A percentile compares a stretch with the other conserved stretches of the same genome.
These are phyloP conservation scores for Phaeosphaeriaceae sp. DNA, from an alignment of 2,329 filamentous ascomycete species.

Conservation along the genomic window DNA sequence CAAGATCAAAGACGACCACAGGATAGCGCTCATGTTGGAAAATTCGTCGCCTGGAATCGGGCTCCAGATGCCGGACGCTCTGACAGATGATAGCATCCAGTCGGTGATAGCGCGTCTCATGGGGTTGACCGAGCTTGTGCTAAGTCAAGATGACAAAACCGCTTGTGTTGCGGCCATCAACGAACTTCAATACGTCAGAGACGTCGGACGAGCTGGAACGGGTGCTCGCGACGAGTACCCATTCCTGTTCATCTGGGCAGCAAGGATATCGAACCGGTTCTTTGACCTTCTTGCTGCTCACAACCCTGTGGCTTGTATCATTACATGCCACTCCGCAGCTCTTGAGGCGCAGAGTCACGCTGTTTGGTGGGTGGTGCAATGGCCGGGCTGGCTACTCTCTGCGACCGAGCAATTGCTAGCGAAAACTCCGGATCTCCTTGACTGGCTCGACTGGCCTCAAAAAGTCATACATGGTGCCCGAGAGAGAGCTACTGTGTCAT, in stretches of 20 bases:
- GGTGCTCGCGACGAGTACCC: conserved; percentile 30
- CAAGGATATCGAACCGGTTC: conserved; percentile 29
- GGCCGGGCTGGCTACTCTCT: conserved; percentile 36
- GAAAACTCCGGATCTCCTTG: conserved; percentile 33
- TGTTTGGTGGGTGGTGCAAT: conserved; percentile 39
- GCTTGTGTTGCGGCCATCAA: conserved; percentile 31
- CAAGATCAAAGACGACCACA: conserved; percentile 23
- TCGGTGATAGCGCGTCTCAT: conserved; percentile 31
- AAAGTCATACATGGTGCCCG: conserved; percentile 19
- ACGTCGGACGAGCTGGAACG: conserved; percentile 4
- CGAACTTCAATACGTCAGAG: conserved; percentile 29
- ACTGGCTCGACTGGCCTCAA: conserved; percentile 39
- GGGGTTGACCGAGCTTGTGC: conserved; percentile 30
- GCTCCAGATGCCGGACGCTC: conserved; percentile 13
- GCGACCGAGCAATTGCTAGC: conserved; percentile 32
- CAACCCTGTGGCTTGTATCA: conserved; percentile 38
- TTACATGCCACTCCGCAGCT: conserved; percentile 37
- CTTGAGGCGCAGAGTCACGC: conserved; percentile 28
- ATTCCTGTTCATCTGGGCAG: conserved; percentile 36
- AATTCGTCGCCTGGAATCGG: no score
- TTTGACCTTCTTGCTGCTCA: conserved; percentile 33
- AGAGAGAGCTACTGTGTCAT: conserved; percentile 6
- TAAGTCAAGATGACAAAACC: conserved; percentile 27
- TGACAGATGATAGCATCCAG: no score
- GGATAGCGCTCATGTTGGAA: conserved; percentile 24